Base-by-base conservation (phyloP, 1,284 basidiomycete genomes). In the Rhodofomes roseus region DNA sequence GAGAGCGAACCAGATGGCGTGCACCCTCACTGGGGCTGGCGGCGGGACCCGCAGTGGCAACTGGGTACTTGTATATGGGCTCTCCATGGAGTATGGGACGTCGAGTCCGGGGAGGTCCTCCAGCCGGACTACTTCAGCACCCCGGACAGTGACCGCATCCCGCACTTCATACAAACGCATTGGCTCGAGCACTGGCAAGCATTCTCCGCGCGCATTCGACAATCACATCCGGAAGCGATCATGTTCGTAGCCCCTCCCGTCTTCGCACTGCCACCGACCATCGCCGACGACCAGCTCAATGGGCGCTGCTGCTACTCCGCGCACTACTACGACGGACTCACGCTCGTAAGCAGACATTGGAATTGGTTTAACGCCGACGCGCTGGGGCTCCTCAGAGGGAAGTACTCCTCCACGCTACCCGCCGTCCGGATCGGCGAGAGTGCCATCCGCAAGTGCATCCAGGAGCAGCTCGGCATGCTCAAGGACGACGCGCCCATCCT, bases 281-380 rank as follows among this genome's bases (percentile, higher is more conserved):
- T 93, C 3, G 78, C 83, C 2, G 82, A 85, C 57, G 80, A 80
- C 2, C 76, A 86, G 48, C 77, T 96, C 16, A 76, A 79, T 46
- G 87, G 89, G 0, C 85, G 96, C 1, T 89, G 84, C 9, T 92
- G 85, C 56, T 89, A 92, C 62, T 90, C 93, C 0, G 82, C 87
- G 0, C 96, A 99, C 74, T 99, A 95, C 73, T 99, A 98, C 72
- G 96, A 99, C 69, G 96, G 96, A 1, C 79, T 98, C 48, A 92
- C 90, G 7, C 81, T 92, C 20, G 77, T 93, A 31, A 92, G 91
- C 37, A 80, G 90, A 34, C 92, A 95, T 66, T 96, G 93, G 95
- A 92, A 95, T 71, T 95, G 91, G 93, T 94, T 96, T 81, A 98
- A 98, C 68, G 96, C 95, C 1, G 96, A 99, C 73, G 93, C 96